Percentiles rank a stretch among this genome's conserved stretches.
Conservation (phyloP, 2,329 filamentous ascomycete genomes). For the Arthrinium phaeospermum region DNA sequence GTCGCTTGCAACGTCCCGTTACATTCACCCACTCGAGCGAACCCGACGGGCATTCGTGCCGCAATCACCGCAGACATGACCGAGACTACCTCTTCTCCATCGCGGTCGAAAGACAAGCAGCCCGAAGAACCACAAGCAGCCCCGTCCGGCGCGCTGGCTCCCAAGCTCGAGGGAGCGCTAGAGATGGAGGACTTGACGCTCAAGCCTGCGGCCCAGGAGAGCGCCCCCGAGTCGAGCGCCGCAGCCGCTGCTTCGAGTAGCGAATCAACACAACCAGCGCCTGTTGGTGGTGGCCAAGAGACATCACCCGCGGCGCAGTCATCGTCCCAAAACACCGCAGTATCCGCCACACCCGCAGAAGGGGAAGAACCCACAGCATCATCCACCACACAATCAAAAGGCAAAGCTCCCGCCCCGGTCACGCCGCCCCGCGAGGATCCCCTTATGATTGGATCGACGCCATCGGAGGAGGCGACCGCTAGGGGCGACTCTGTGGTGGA, state of each 20-base stretch:
- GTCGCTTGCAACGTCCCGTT: background rate
- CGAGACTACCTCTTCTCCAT: background rate
- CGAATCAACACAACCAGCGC: background rate
- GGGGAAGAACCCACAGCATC: background rate
- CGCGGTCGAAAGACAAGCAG: background rate
- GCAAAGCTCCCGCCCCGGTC: background rate
- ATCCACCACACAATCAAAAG: background rate
- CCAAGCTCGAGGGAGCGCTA: slow-evolving; percentile 1
- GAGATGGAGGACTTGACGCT: slow-evolving; percentile 9
- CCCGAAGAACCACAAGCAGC: background rate
- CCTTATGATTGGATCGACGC: background rate
- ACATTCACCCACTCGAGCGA: background rate
- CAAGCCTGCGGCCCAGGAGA: background rate
- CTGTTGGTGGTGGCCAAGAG: background rate
- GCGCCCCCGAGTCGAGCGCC: background rate
- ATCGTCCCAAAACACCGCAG: background rate
- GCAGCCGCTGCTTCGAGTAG: background rate
- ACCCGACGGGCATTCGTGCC: background rate
- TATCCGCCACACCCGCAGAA: background rate
- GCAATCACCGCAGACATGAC: background rate
- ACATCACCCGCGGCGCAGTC: background rate
- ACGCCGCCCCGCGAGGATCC: background rate
- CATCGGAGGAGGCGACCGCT: background rate
- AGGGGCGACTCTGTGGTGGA: slow-evolving; percentile 1
- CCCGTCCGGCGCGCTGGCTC: background rate